Evolutionary conservation across 192 early-diverging fungal species (phyloP), one percentile per base, ranked within the genome.

Genomic region (Gryganskiella cystojenkinii): DNA sequence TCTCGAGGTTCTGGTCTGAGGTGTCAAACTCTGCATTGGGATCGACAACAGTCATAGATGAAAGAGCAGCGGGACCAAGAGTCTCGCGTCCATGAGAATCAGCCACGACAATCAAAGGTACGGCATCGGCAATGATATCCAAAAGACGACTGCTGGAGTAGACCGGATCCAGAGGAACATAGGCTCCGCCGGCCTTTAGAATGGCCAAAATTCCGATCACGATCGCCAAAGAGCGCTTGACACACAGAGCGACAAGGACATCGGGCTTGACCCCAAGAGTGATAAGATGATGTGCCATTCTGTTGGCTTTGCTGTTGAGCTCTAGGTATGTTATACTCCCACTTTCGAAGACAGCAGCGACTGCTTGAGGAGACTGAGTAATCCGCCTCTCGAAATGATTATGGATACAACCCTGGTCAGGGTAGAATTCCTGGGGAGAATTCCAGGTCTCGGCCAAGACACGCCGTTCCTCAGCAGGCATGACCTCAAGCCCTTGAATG

Each of bases 331-430:
- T 55, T 30, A 55, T 31, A 25, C 34, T 40, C 20, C 42, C 34
- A 7, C 22, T 31, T 37, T 57, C 56, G 22, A 40, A 27, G 22
- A 57, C 56, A 5, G 42, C 34, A 57, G 56, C 56, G 13, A 57
- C 22, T 11, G 56, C 35, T 20, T 57, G 1, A 2, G 56, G 56
- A 9, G 27, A 3, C 10, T 30, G 53, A 25, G 27, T 30, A 30
- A 31, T 30, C 53, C 33, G 53, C 53, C 28, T 25, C 53, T 55
- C 56, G n/a, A 57, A 57, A 4, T 40, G 56, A 3, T 57, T 33
- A n/a, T 57, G 56, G n/a, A 57, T 14, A 35, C 55, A 57, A 40
- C 22, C 34, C 34, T 57, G 7, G 55, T 31, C 35, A n/a, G 34
- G 55, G n/a, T 57, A 57, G 40, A 40, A 31, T 35, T 57, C 56